Evolutionary conservation across 768 basidiomycete species (phyloP), one percentile per base, ranked within the genome.

Genomic region (Zangia roseola): DNA sequence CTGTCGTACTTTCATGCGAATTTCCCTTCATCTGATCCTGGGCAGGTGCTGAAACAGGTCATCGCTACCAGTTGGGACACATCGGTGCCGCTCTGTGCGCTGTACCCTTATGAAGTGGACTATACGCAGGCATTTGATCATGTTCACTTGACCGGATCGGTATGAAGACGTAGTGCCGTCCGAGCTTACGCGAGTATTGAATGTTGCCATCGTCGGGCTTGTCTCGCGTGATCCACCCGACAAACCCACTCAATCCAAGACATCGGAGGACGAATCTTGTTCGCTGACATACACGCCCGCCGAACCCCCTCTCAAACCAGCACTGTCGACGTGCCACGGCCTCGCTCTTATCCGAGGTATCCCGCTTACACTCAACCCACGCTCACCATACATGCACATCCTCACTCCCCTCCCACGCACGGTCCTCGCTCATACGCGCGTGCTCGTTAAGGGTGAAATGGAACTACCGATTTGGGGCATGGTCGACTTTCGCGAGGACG

Each of bases 381-480:
- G 50, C 26, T 50, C 59, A 30, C 53, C 53, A 4, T 47, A 50
- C 36, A 68, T 94, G 30, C 92, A 95, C 28, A 56, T 97, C n/a
- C 71, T 97, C 30, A 92, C 94, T 0, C 91, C 94, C 0, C 52
- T 93, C 1, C 82, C 85, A 0, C 68, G 77, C 0, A 45, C 60
- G 0, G 35, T 74, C 1, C 73, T 95, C 3, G 53, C 60, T 0
- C 57, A 49, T 17, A 46, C 63, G 1, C 58, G 61, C 2, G 19
- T 44, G 3, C 53, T 95, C 4, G 82, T 95, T 38, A 93, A 89
- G 65, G 94, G 94, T 8, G 91, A 93, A 62, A 73, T 94, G 59
- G 92, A 94, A 65, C 68, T 97, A 0, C 94, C 94, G 0, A 72
- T 93, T 0, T 88, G 87, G 83, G 92, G 87, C 0, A 82, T 92